These are phyloP conservation scores for Venturia nashicola DNA, from an alignment of 2,329 filamentous ascomycete genomes.

Conservation along the genomic window DNA sequence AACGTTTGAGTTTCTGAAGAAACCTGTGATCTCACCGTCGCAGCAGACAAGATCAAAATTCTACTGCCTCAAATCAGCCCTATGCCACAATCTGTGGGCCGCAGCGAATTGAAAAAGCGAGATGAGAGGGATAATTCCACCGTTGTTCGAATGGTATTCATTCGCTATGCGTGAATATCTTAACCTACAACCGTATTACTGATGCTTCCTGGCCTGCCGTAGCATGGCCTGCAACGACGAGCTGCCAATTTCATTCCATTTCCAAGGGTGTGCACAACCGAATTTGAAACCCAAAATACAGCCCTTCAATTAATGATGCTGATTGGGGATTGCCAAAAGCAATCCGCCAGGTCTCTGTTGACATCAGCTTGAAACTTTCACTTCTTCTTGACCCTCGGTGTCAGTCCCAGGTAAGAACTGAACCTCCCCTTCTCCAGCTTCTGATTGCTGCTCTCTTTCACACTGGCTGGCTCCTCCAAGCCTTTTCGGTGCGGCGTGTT, in stretches of 20 bases:
- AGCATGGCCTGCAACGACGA: not conserved
- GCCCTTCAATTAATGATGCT: not conserved
- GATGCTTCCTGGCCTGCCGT: not conserved
- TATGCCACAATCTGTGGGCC: no score
- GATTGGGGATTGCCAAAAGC: not conserved
- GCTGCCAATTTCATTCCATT: not conserved
- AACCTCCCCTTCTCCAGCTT: not conserved
- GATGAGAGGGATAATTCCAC: no score
- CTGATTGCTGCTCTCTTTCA: not conserved
- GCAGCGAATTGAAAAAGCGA: no score
- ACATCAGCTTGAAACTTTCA: not conserved
- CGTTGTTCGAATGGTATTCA: no score
- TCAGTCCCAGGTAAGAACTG: not conserved
- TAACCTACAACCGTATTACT: not conserved
- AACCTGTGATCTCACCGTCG: no score
- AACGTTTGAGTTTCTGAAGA: no score
- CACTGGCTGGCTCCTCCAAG: constrained; percentile 14
- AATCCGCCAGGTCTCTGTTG: not conserved
- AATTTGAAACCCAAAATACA: not conserved
- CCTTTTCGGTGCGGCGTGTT: constrained; percentile 22
- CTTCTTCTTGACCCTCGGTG: not conserved
- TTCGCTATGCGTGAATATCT: not conserved
- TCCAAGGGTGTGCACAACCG: not conserved
- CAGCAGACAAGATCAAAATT: no score
- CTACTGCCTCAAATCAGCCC: no score